Conservation (phyloP, 768 basidiomycete genomes). For the Pisolithus marmoratus region DNA sequence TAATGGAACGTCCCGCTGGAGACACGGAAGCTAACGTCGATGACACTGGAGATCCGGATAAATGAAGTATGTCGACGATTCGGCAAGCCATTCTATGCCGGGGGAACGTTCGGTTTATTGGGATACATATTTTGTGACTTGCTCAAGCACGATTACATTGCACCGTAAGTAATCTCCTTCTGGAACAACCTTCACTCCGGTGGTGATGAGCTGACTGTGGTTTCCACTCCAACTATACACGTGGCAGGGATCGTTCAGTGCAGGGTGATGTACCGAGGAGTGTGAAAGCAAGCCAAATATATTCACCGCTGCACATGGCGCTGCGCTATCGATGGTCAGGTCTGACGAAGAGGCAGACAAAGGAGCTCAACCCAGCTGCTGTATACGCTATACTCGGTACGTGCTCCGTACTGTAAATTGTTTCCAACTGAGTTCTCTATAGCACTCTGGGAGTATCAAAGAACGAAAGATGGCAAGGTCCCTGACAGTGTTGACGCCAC, state of each 20-base stretch:
- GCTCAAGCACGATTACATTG: constrained; percentile 77
- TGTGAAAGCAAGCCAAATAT: constrained; percentile 55
- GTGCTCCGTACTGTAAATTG: constrained; percentile 1
- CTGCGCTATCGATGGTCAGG: constrained; percentile 63
- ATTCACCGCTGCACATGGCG: constrained; percentile 57
- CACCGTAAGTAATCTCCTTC: constrained; percentile 53
- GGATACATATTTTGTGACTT: constrained; percentile 97
- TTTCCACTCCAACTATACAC: not conserved
- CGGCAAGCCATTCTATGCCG: constrained; percentile 83
- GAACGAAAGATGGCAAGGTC: constrained; percentile 46
- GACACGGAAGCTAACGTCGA: constrained; percentile 7
- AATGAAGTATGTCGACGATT: constrained; percentile 75
- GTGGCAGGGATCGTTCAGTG: constrained; percentile 55
- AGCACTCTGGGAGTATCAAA: constrained; percentile 86
- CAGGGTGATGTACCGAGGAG: constrained; percentile 54
- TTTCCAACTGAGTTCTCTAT: not conserved
- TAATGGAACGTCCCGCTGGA: not conserved
- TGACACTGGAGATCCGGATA: constrained; percentile 53
- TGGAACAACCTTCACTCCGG: not conserved
- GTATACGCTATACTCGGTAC: constrained; percentile 71
- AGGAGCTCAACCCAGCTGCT: constrained; percentile 73
- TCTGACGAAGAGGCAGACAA: constrained; percentile 71
- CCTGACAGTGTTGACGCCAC: constrained; percentile 46
- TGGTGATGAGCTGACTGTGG: constrained; percentile 4
- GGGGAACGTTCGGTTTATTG: constrained; percentile 82